These are phyloP conservation scores for Elsinoe australis DNA, from an alignment of 2,329 filamentous ascomycete species.

Conservation along the genomic window DNA sequence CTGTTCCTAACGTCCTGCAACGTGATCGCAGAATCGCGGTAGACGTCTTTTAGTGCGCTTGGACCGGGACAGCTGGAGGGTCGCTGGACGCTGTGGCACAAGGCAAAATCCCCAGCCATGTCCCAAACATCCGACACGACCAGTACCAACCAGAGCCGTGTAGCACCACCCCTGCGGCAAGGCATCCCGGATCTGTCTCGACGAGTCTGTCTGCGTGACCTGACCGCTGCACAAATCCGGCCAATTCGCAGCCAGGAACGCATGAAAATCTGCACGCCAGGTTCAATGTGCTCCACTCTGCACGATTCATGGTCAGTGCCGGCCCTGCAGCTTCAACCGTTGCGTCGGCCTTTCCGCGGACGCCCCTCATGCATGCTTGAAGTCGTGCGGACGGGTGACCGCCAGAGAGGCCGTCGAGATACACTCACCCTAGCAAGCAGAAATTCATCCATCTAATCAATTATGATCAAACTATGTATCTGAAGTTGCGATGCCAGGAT, in stretches of 20 bases:
- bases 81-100: too few relatives aligned
- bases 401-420: too few relatives aligned
- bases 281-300: conserved; percentile 5
- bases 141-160: too few relatives aligned
- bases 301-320: conserved; percentile 7
- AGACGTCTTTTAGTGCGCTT: conserved; percentile 6
- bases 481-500: too few relatives aligned
- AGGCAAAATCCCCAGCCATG: conserved; percentile 9
- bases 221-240: conserved; percentile 13
- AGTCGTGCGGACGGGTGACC: too few relatives aligned
- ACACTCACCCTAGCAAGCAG: too few relatives aligned
- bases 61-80: too few relatives aligned
- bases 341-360: conserved; percentile 5
- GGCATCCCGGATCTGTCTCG: not conserved
- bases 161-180: conserved; percentile 9
- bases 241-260: conserved; percentile 8
- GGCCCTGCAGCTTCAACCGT: not conserved
- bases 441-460: too few relatives aligned
- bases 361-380: not conserved
- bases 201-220: conserved; percentile 8
- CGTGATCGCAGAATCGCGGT: conserved; percentile 14
- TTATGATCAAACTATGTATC: too few relatives aligned
- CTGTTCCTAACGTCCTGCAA: not conserved
- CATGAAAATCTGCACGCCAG: conserved; percentile 9
- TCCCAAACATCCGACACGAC: conserved; percentile 6